Conservation (phyloP, 2,329 filamentous ascomycete species). For the Fusarium lateritium region DNA sequence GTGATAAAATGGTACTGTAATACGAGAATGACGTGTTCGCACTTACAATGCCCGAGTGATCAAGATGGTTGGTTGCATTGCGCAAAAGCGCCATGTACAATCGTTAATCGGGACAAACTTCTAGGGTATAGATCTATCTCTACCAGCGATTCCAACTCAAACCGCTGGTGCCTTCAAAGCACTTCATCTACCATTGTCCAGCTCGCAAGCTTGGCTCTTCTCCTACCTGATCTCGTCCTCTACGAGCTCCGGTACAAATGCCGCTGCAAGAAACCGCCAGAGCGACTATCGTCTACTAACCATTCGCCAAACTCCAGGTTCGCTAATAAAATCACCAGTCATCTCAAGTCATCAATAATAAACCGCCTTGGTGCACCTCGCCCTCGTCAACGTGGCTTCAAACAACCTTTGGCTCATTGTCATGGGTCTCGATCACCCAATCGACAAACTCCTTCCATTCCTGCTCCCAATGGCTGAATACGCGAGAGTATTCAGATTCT, state of each 20-base stretch:
- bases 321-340: background rate
- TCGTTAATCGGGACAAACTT: background rate
- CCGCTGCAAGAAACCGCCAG: background rate
- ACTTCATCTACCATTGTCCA: constrained; percentile 3
- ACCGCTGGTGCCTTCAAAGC: background rate
- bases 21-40: too few relatives aligned
- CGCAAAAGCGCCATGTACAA: background rate
- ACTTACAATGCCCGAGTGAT: too few relatives aligned
- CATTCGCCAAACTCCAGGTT: constrained; percentile 27
- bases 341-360: background rate
- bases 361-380: background rate
- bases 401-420: constrained; percentile 20
- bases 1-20: too few relatives aligned
- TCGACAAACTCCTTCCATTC: constrained; percentile 73
- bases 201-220: background rate
- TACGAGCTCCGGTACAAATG: background rate
- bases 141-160: background rate
- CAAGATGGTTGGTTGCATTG: background rate
- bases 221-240: background rate
- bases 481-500: constrained; percentile 56
- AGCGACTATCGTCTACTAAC: background rate
- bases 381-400: background rate
- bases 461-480: constrained; percentile 63
- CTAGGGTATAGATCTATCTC: background rate
- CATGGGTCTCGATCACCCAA: constrained; percentile 64